These are phyloP conservation scores for Boletus speciosus DNA, from an alignment of 768 basidiomycete species.

Conservation along the genomic window DNA sequence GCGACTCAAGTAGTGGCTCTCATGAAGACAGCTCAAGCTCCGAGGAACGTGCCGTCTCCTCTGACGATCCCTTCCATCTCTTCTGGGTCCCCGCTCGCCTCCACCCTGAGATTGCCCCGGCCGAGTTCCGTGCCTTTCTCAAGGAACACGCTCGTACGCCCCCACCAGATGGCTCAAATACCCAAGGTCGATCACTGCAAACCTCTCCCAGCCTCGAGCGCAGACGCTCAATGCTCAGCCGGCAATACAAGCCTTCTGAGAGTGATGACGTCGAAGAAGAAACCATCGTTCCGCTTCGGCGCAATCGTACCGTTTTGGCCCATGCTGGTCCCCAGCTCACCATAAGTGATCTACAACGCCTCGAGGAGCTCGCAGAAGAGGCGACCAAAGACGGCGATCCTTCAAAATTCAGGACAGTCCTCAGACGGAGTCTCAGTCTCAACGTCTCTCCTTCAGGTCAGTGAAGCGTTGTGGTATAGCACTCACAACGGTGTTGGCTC, in stretches of 20 bases:
- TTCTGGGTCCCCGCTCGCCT: conserved; percentile 98
- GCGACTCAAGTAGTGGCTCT: conserved; percentile 42
- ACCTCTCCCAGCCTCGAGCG: conserved; percentile 58
- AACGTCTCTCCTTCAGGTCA: conserved; percentile 82
- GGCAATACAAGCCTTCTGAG: conserved; percentile 83
- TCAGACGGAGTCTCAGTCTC: conserved; percentile 84
- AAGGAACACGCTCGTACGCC: conserved; percentile 82
- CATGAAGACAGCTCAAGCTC: conserved; percentile 39
- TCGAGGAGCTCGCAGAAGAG: conserved; percentile 92
- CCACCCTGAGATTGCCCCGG: conserved; percentile 96
- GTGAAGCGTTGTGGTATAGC: conserved; percentile 30
- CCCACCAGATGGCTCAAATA: conserved; percentile 45
- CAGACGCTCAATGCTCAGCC: conserved; percentile 90
- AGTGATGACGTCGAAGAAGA: conserved; percentile 74
- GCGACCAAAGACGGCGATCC: conserved; percentile 82
- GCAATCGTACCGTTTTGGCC: conserved; percentile 63
- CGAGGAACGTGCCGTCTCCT: conserved; percentile 28
- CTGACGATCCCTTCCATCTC: conserved; percentile 82
- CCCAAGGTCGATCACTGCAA: conserved; percentile 43
- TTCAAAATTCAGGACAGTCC: conserved; percentile 68
- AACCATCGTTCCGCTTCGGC: conserved; percentile 64
- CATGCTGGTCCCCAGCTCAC: conserved; percentile 83
- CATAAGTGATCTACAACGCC: conserved; percentile 87
- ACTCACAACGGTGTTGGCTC: conserved; percentile 16
- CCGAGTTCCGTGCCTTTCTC: conserved; percentile 92